Base-by-base conservation (phyloP, 2,329 filamentous ascomycete genomes). In the Claviceps pusilla region DNA sequence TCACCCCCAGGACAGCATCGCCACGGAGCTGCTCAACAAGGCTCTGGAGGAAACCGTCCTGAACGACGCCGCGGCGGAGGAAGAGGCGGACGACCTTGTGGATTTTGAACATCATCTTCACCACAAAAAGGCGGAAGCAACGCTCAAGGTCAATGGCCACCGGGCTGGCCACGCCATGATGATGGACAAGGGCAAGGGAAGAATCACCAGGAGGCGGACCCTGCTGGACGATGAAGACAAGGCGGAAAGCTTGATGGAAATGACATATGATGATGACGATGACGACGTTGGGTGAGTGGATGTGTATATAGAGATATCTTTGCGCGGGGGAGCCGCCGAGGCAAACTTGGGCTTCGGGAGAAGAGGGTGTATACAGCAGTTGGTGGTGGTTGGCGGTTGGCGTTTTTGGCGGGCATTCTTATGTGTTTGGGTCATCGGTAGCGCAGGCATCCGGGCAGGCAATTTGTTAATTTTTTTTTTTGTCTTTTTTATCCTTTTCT, bases 1-100 rank as follows among this genome's bases (percentile, higher is more conserved):
- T 28, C 78, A 80, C 39, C 85, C 87, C 0, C 87, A 93, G 68
- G 87, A 93, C 63, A 82, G 86, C 5, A 84, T 90, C 59, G 86
- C 87, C 2, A 89, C 85, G 0, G 87, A 93, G 65, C 70, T 93
- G 51, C 71, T 93, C 37, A 83, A 80, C 62, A 84, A 84, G 64
- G 86, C 87, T 3, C 71, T 89, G 1, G 78, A 80, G 33, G 80
- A 85, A 66, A 78, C 82, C 43, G 75, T 77, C 3, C 61, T 71
- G 16, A 59, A 71, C 28, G 73, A 72, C 49, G 70, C 67, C 2
- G 69, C 73, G 7, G 73, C 73, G 4, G 70, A 70, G 37, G 76
- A 74, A 0, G 72, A 75, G 41, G 71, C 69, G 0, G 73, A 76
- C 35, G 71, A 71, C 24, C 57, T 77, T 58, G 68, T 66, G 1